Base-by-base conservation (phyloP, 495 filamentous ascomycete genomes). In the Penicillium lividum region DNA sequence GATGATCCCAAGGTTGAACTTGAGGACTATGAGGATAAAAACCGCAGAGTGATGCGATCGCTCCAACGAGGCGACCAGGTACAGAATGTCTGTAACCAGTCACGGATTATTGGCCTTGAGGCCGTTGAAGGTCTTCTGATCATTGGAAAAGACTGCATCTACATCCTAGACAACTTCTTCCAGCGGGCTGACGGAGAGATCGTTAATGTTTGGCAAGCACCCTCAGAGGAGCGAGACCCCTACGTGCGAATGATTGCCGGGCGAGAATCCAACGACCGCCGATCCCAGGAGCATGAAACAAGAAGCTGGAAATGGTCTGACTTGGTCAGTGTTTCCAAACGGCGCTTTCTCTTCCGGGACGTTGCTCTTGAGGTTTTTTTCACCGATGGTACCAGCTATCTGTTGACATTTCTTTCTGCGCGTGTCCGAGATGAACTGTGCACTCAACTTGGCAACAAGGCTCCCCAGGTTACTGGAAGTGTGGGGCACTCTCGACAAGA, bases 301-400 rank as follows among this genome's bases (percentile, higher is more conserved):
- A 80, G 93, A 61, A 89, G 88, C 70, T 98, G 94, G 95, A 89
- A 86, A 58, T 97, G 93, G 91, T 85, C 86, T 25, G 94, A 97
- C 67, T 82, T 97, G 51, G 88, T 97, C 61, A 98, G 93, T 73
- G 89, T 97, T n/a, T 97, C 93, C 13, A 98, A 98, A 72, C 84
- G 94, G 13, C 86, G 93, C 27, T 98, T 97, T 73, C 77, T 98
- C 1, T 97, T 97, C 72, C 89, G 94, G 27, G 94, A 98, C 68
- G 94, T 98, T 38, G 92, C 90, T 0, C 84, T 98, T 30, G 94
- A 98, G 68, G 81, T 97, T 3, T 98, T 98, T 77, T 98, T 98
- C 69, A 89, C 91, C 0, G 95, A 98, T 75, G 94, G 94, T 10
- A 86, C 90, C 45, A 98, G 95, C 73, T 98, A 96, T 70, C 80